Evolutionary conservation across 257 asterid genomes (phyloP).

Genomic region (Plantago elongata): DNA sequence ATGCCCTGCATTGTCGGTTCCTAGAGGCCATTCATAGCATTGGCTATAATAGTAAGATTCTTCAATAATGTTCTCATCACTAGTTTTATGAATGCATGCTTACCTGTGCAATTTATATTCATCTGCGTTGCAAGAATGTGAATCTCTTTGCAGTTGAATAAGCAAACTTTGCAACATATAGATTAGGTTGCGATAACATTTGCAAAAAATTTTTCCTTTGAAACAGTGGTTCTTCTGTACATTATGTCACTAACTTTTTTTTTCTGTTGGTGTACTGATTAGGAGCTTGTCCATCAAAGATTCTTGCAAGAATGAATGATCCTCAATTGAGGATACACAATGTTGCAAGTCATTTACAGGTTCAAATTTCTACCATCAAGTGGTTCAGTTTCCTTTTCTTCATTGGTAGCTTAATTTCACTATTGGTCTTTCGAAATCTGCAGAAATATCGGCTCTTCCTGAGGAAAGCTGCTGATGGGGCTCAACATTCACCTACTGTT

Average conservation of each 20-base stretch:
- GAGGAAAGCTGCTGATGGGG: slow-evolving; percentile 30
- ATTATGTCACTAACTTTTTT: not conserved
- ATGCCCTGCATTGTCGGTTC: slow-evolving; percentile 49
- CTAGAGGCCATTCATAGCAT: slow-evolving; percentile 48
- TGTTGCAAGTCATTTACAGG: slow-evolving; percentile 81
- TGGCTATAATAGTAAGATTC: slow-evolving; percentile 51
- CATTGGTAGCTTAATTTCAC: not conserved
- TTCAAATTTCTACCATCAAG: slow-evolving; percentile 8
- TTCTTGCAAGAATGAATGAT: slow-evolving; percentile 46
- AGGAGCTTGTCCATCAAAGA: slow-evolving; percentile 56
- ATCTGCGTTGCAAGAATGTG: no score
- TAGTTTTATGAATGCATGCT: no score
- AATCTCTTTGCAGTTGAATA: no score
- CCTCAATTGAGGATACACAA: slow-evolving; percentile 50
- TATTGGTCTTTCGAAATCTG: not conserved
- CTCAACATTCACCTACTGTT: slow-evolving; percentile 30
- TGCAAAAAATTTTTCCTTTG: not conserved
- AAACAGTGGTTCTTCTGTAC: not conserved
- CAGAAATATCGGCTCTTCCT: slow-evolving; percentile 56
- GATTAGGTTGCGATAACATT: not conserved
- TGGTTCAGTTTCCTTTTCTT: not conserved
- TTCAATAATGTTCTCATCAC: not conserved
- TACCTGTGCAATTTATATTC: no score
- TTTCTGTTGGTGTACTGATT: slow-evolving; percentile 1
- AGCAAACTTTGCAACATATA: not conserved